Evolutionary conservation across 2,329 filamentous ascomycete species (phyloP).

Genomic region (Pestalotiopsis sp.): DNA sequence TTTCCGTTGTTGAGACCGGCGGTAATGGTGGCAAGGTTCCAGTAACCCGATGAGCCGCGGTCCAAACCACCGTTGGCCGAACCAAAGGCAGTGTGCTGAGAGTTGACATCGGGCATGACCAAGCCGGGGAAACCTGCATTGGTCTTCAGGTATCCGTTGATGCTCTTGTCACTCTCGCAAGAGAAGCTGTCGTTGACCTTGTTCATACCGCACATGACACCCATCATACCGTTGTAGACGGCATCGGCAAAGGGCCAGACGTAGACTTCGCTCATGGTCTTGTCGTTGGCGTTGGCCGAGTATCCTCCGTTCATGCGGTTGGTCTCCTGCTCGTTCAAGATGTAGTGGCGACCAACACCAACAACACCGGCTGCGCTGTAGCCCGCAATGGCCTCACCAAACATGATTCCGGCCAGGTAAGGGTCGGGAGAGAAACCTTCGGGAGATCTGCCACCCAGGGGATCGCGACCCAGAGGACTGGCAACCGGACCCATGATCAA

Average conservation of each 20-base stretch:
- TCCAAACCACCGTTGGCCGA: conserved; percentile 8
- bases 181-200: conserved; percentile 23
- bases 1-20: conserved; percentile 13
- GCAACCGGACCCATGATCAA: conserved; percentile 16
- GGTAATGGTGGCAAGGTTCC: conserved; percentile 7
- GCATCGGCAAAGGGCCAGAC: conserved; percentile 24
- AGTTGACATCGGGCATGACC: neutral
- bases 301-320: conserved; percentile 14
- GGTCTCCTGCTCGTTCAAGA: conserved; percentile 19
- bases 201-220: conserved; percentile 29
- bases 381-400: conserved; percentile 7
- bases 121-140: conserved; percentile 28
- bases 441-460: neutral
- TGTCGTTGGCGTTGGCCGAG: conserved; percentile 22
- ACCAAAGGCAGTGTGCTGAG: neutral
- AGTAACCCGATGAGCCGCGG: neutral
- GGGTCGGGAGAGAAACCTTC: conserved; percentile 9
- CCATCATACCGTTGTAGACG: conserved; percentile 19
- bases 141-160: conserved; percentile 26
- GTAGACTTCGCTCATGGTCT: conserved; percentile 26
- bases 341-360: conserved; percentile 8
- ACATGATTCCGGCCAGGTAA: conserved; percentile 10
- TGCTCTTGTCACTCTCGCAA: conserved; percentile 26
- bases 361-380: conserved; percentile 12
- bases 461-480: conserved; percentile 13